A percentile compares a stretch with the other conserved stretches of the same genome.
Conservation (phyloP, 2,329 filamentous ascomycete genomes). For the Proliferodiscus dingleyae region DNA sequence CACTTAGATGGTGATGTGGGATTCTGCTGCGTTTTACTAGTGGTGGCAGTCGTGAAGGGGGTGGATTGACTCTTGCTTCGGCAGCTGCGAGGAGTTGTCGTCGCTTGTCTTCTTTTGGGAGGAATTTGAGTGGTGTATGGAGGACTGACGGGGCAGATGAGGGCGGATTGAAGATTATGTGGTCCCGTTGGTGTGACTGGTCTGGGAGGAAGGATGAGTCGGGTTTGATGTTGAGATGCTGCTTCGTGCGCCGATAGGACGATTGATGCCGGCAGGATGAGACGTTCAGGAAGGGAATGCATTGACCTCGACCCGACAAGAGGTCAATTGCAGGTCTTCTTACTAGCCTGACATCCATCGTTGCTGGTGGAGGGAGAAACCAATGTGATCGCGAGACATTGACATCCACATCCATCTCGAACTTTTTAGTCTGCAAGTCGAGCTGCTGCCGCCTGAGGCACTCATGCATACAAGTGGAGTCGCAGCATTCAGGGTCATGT, state of each 20-base stretch:
- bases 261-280: conserved; percentile 30
- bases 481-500: too few species aligned
- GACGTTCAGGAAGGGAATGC: conserved; percentile 24
- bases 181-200: conserved; percentile 34
- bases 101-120: conserved; percentile 43
- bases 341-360: conserved; percentile 30
- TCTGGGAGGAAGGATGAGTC: conserved; percentile 52
- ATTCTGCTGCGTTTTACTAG: conserved; percentile 19
- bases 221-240: conserved; percentile 47
- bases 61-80: conserved; percentile 14
- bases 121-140: conserved; percentile 63
- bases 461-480: neutral
- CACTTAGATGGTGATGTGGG: conserved; percentile 45
- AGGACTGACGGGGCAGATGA: conserved; percentile 50
- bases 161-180: conserved; percentile 55
- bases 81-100: conserved; percentile 25
- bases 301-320: conserved; percentile 24
- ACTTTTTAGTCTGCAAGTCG: conserved; percentile 8
- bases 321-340: conserved; percentile 26
- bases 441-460: too few species aligned
- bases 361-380: conserved; percentile 4
- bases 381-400: neutral
- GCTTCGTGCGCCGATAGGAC: conserved; percentile 31
- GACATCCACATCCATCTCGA: conserved; percentile 2
- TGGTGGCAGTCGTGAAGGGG: conserved; percentile 23